Conservation (phyloP, 1,284 basidiomycete species). For the Retiboletus fuscus region DNA sequence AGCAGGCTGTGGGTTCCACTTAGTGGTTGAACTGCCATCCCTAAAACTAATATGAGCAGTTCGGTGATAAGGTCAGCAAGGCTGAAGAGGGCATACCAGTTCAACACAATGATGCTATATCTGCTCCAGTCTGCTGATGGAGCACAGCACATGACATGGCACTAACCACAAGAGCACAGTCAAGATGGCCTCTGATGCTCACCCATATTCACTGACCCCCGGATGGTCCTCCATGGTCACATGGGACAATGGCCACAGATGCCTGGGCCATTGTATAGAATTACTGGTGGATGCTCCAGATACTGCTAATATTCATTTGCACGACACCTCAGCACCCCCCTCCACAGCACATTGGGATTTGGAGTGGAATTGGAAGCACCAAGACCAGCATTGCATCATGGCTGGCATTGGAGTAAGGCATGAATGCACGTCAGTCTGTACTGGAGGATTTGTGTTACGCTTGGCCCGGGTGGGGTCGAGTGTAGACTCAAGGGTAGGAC, state of each 20-base stretch:
- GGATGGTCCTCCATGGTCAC: conserved; percentile 75
- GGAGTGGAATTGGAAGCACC: no score
- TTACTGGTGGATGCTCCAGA: conserved; percentile 76
- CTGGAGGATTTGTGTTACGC: no score
- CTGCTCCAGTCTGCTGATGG: conserved; percentile 68
- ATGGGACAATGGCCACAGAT: conserved; percentile 77
- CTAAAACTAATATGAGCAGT: conserved; percentile 42
- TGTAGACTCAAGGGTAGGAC: no score
- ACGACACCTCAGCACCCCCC: conserved; percentile 75
- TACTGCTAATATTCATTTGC: conserved; percentile 71
- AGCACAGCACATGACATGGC: conserved; percentile 73
- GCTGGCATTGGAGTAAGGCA: no score
- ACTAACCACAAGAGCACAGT: conserved; percentile 70
- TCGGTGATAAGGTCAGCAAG: conserved; percentile 6
- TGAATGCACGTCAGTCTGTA: no score
- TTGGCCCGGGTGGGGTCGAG: no score
- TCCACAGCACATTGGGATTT: no score
- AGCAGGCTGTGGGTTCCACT: conserved; percentile 73
- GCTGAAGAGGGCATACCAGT: conserved; percentile 54
- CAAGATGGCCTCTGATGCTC: conserved; percentile 65
- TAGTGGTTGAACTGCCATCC: conserved; percentile 63
- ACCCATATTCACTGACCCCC: conserved; percentile 74
- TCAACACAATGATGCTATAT: conserved; percentile 78
- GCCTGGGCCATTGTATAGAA: conserved; percentile 82
- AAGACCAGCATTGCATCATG: no score